Conservation (phyloP, 352 stramenopile species). For the Globisporangium carolinianum region DNA sequence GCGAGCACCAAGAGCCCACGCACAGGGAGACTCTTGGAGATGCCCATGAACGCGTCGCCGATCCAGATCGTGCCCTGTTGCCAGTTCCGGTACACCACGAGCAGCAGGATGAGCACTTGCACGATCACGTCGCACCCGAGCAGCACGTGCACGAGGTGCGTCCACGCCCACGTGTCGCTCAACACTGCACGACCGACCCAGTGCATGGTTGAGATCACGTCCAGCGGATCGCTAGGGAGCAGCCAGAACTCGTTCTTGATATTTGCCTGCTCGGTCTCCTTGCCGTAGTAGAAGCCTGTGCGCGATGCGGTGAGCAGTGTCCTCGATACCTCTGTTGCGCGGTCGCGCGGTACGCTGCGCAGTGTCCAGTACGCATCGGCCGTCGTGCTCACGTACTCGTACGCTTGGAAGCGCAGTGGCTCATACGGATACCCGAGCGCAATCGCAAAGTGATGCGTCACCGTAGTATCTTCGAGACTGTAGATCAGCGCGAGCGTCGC, state of each 20-base stretch:
- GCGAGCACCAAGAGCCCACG: slow-evolving; percentile 26
- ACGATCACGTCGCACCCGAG: slow-evolving; percentile 23
- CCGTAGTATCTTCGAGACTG: neutral
- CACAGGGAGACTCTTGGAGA: slow-evolving; percentile 26
- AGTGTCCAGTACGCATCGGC: neutral
- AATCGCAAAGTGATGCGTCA: slow-evolving; percentile 8
- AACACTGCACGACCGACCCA: slow-evolving; percentile 5
- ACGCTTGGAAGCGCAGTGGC: neutral
- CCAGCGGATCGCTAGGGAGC: slow-evolving; percentile 15
- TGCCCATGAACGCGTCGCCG: slow-evolving; percentile 27
- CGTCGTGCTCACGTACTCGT: neutral
- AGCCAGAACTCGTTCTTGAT: slow-evolving; percentile 18
- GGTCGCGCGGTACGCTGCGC: slow-evolving; percentile 2
- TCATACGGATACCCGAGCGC: slow-evolving; percentile 24
- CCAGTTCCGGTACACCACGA: slow-evolving; percentile 26
- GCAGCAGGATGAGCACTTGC: slow-evolving; percentile 18
- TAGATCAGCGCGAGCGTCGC: slow-evolving; percentile 11
- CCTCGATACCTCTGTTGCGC: neutral
- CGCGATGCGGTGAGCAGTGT: slow-evolving; percentile 19
- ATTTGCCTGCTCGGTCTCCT: slow-evolving; percentile 26
- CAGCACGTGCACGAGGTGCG: slow-evolving; percentile 22
- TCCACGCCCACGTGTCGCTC: slow-evolving; percentile 14
- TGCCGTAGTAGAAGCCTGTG: slow-evolving; percentile 27
- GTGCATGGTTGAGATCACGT: slow-evolving; percentile 8
- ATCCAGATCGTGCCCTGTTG: slow-evolving; percentile 28